Evolutionary conservation across 345 rosid species (phyloP).

Genomic region (Physaria fendleri): DNA sequence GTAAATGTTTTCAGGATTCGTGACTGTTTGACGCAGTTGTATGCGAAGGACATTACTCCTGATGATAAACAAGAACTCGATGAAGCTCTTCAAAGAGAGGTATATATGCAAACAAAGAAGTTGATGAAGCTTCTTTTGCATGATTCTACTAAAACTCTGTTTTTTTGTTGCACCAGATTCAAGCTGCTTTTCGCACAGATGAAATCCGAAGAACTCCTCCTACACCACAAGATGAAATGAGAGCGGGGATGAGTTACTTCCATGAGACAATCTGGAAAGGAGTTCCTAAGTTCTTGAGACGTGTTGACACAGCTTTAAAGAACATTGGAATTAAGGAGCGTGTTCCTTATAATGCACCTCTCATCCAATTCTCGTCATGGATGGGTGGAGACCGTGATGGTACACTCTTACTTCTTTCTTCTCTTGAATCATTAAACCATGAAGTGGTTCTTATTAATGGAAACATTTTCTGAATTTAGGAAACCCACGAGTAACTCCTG

Average conservation of each 20-base stretch:
- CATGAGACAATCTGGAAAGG: slow-evolving; percentile 99
- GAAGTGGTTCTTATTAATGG: neutral
- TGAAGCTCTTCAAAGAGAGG: slow-evolving; percentile 97
- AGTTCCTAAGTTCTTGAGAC: slow-evolving; percentile 91
- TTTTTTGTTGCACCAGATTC: slow-evolving; percentile 53
- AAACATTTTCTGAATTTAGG: slow-evolving; percentile 46
- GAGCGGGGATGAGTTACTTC: slow-evolving; percentile 99
- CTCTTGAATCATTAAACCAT: neutral
- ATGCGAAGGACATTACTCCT: slow-evolving; percentile 94
- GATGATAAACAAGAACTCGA: slow-evolving; percentile 99
- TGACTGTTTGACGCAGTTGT: slow-evolving; percentile 74
- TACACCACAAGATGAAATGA: slow-evolving; percentile 98
- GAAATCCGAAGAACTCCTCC: slow-evolving; percentile 97
- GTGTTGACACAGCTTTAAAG: slow-evolving; percentile 92
- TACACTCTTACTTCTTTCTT: slow-evolving; percentile 19
- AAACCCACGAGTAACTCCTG: slow-evolving; percentile 98
- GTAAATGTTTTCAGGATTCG: slow-evolving; percentile 51
- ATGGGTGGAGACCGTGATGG: slow-evolving; percentile 99
- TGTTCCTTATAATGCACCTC: slow-evolving; percentile 95
- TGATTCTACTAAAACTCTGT: neutral
- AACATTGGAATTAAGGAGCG: slow-evolving; percentile 89
- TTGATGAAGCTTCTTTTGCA: neutral
- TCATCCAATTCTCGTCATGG: slow-evolving; percentile 97
- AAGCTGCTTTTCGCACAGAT: slow-evolving; percentile 98
- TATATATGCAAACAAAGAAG: slow-evolving; percentile 10